A percentile compares a stretch with the other conserved stretches of the same genome.
phyloP scores from a whole-genome alignment of 176 grass and related monocot species.

The Areca catechu region DNA sequence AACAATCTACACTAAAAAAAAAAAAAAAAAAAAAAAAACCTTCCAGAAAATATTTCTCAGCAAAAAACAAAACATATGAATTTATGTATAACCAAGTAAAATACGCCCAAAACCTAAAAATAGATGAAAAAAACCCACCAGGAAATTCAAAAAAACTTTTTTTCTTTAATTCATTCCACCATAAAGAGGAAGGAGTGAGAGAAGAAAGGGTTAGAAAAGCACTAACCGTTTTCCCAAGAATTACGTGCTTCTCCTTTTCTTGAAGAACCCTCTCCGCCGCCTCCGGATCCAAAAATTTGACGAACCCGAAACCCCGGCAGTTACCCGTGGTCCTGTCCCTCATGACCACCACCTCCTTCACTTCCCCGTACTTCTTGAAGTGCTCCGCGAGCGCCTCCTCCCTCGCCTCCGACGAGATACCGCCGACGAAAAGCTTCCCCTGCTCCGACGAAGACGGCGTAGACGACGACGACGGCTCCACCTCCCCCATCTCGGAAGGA shows the following conservation, averaged over 20 bases:
- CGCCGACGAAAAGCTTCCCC: constrained; percentile 53
- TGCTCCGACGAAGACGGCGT: constrained; percentile 11
- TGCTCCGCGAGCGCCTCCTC: constrained; percentile 28
- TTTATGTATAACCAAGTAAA: too few relatives aligned
- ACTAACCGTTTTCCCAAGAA: constrained; percentile 39
- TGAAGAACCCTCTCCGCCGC: constrained; percentile 21
- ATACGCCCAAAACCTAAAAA: too few relatives aligned
- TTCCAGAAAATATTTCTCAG: too few relatives aligned
- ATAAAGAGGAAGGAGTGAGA: too few relatives aligned
- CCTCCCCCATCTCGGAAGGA: too few relatives aligned
- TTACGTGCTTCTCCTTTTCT: constrained; percentile 28
- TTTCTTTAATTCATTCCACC: too few relatives aligned
- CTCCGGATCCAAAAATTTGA: constrained; percentile 43
- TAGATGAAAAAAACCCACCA: too few relatives aligned
- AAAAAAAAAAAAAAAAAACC: too few relatives aligned
- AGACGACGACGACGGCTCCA: neutral
- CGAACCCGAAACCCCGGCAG: constrained; percentile 48
- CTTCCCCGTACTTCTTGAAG: constrained; percentile 42
- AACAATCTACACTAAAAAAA: too few relatives aligned
- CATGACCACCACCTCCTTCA: constrained; percentile 34
- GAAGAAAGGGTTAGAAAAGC: neutral
- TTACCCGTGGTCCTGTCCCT: constrained; percentile 5
- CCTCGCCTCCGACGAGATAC: constrained; percentile 18
- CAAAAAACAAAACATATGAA: too few relatives aligned
- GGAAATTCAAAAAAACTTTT: too few relatives aligned